A percentile compares a stretch with the other conserved stretches of the same genome.
These are phyloP conservation scores for Takashimella tepidaria DNA, from an alignment of 1,284 basidiomycete genomes.

Conservation along the genomic window DNA sequence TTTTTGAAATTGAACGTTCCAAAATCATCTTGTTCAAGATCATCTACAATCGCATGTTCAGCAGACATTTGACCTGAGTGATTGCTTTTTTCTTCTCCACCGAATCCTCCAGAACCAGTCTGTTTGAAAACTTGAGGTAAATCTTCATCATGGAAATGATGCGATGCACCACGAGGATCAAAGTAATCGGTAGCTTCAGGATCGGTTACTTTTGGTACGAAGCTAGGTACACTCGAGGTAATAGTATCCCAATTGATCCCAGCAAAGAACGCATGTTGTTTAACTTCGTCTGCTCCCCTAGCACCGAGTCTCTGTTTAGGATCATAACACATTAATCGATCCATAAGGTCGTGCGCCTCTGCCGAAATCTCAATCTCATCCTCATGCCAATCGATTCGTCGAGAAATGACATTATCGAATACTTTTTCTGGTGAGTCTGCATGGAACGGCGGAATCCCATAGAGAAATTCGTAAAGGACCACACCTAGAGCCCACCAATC, in stretches of 20 bases:
- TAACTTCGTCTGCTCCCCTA: slow-evolving; percentile 88
- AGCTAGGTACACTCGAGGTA: slow-evolving; percentile 80
- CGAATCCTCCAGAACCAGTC: neutral
- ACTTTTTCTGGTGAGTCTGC: slow-evolving; percentile 95
- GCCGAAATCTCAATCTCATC: slow-evolving; percentile 84
- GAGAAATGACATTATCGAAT: slow-evolving; percentile 97
- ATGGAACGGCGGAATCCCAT: slow-evolving; percentile 96
- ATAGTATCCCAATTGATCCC: slow-evolving; percentile 92
- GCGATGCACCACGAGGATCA: slow-evolving; percentile 71
- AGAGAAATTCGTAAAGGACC: slow-evolving; percentile 97
- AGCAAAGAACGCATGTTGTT: slow-evolving; percentile 82
- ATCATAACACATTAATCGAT: slow-evolving; percentile 76
- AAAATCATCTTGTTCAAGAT: slow-evolving; percentile 66
- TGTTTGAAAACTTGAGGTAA: slow-evolving; percentile 75
- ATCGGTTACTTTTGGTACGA: slow-evolving; percentile 91
- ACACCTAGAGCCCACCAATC: slow-evolving; percentile 99
- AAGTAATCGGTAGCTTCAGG: slow-evolving; percentile 99
- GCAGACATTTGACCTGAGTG: neutral
- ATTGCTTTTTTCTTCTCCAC: neutral
- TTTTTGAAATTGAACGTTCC: slow-evolving; percentile 99
- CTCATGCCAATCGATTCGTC: slow-evolving; percentile 85
- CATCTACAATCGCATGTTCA: slow-evolving; percentile 40
- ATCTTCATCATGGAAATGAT: slow-evolving; percentile 39
- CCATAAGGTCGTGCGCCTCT: slow-evolving; percentile 88
- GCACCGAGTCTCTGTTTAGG: slow-evolving; percentile 75